Evolutionary conservation across 2,329 filamentous ascomycete genomes (phyloP).

Genomic region (Calonectria multiphialidica): DNA sequence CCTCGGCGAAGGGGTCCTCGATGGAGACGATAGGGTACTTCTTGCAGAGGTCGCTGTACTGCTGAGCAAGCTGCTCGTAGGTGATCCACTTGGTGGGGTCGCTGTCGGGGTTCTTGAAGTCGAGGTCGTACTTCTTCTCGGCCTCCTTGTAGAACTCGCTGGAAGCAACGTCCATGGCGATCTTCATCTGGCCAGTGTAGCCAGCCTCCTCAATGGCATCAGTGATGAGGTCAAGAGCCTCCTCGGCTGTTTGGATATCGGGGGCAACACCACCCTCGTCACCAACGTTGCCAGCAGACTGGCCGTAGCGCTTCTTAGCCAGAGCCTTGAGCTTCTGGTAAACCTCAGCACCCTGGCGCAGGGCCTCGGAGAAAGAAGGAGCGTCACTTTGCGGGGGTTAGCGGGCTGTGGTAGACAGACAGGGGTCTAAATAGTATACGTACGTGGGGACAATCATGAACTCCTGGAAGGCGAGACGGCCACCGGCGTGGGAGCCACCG

Average conservation of each 20-base stretch:
- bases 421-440: conserved; percentile 46
- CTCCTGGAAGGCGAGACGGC: conserved; percentile 94
- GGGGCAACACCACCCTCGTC: conserved; percentile 99
- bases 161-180: conserved; percentile 99
- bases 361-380: conserved; percentile 92
- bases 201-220: conserved; percentile 94
- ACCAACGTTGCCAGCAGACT: conserved; percentile 98
- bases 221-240: conserved; percentile 96
- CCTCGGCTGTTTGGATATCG: conserved; percentile 96
- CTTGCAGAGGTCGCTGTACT: conserved; percentile 88
- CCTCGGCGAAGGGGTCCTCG: conserved; percentile 99
- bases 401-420: not conserved
- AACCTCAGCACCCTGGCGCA: conserved; percentile 96
- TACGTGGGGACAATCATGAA: conserved; percentile 94
- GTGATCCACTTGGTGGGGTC: conserved; percentile 98
- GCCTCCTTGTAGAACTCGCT: conserved; percentile 99
- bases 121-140: conserved; percentile 99
- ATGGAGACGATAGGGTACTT: conserved; percentile 99
- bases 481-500: conserved; percentile 93
- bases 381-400: conserved; percentile 69
- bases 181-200: conserved; percentile 96
- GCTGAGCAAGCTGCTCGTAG: conserved; percentile 94
- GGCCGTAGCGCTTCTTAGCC: conserved; percentile 99
- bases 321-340: conserved; percentile 98
- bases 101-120: conserved; percentile 99